phyloP scores from a whole-genome alignment of 129 eudicot genomes.

The Saposhnikovia divaricata region DNA sequence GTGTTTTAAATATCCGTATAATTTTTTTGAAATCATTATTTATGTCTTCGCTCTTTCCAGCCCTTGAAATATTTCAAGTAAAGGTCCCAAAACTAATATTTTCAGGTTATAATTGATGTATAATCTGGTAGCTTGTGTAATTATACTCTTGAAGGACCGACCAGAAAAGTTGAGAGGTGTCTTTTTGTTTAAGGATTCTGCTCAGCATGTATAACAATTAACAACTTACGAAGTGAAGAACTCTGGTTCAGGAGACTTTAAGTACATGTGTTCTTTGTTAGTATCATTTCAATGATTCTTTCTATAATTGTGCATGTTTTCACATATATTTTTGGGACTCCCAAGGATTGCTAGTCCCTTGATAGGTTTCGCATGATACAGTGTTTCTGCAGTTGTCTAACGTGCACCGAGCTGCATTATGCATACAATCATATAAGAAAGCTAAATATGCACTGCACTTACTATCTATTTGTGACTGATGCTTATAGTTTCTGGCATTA shows the following conservation, averaged over 20 bases:
- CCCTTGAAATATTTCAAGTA: neutral
- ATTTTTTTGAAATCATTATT: neutral
- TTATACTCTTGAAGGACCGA: neutral
- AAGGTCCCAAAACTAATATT: neutral
- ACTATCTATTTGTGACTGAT: neutral
- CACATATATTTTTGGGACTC: neutral
- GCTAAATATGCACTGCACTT: neutral
- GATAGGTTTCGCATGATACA: neutral
- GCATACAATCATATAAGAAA: neutral
- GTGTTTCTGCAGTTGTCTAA: neutral
- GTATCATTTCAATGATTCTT: neutral
- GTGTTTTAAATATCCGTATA: neutral
- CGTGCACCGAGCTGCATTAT: neutral
- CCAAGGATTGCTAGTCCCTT: neutral
- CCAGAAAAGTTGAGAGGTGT: neutral
- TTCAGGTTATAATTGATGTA: neutral
- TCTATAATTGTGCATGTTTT: neutral
- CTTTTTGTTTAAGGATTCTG: neutral
- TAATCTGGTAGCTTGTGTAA: neutral
- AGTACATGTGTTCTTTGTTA: neutral
- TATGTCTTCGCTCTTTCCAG: neutral
- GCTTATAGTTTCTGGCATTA: constrained; percentile 6
- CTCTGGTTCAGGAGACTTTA: neutral
- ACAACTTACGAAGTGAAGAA: neutral
- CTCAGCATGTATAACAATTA: neutral